Percentiles rank a stretch among this genome's conserved stretches.
These are phyloP conservation scores for Stylosanthes scabra DNA, from an alignment of 331 rosid species.

Conservation along the genomic window DNA sequence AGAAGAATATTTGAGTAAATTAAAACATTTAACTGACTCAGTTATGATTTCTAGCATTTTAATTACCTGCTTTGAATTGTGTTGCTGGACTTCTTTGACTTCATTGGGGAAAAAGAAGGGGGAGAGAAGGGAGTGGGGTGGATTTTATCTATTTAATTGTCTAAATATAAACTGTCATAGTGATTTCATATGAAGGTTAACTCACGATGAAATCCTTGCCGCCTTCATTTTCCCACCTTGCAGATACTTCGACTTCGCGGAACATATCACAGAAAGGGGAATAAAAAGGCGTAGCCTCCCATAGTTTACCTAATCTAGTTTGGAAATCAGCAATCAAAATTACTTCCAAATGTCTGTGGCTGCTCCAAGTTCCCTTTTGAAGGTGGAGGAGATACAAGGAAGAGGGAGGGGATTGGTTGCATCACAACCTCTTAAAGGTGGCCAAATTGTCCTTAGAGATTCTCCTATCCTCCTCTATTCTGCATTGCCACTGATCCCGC, in stretches of 20 bases:
- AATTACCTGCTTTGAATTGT: neutral
- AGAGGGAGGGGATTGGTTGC: conserved; percentile 77
- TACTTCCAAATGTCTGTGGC: conserved; percentile 40
- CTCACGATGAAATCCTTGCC: neutral
- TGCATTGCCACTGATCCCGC: conserved; percentile 52
- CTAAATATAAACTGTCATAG: neutral
- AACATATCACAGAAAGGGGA: neutral
- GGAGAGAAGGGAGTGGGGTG: no score
- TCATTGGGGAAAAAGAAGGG: neutral
- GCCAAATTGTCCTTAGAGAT: conserved; percentile 70
- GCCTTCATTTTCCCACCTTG: neutral
- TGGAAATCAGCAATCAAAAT: conserved; percentile 20
- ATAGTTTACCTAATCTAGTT: neutral
- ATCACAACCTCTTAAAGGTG: conserved; percentile 65
- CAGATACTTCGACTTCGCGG: conserved; percentile 29
- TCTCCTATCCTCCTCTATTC: conserved; percentile 76
- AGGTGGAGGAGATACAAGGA: conserved; percentile 60
- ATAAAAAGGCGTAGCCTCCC: conserved; percentile 2
- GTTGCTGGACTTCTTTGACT: neutral
- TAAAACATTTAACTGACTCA: conserved; percentile 1
- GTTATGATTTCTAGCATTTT: neutral
- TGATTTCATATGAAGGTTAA: conserved; percentile 1
- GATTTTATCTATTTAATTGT: neutral
- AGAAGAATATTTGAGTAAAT: neutral
- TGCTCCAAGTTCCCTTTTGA: conserved; percentile 45